Evolutionary conservation across 1,284 basidiomycete genomes (phyloP).

Genomic region (Leccinum pachyderme): DNA sequence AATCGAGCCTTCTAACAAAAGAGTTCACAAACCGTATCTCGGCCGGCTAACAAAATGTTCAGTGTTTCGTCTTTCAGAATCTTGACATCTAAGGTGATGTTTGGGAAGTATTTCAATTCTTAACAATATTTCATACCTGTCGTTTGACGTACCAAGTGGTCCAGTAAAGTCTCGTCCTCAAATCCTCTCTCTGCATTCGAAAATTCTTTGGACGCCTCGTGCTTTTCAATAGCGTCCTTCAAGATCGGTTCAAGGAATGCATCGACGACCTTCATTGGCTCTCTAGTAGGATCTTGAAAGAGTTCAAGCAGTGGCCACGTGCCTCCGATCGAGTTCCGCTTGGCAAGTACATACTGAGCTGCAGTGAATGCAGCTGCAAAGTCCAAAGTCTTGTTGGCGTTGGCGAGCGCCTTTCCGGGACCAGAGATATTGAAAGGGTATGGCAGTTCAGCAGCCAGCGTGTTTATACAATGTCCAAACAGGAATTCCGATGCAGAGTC

Average conservation of each 20-base stretch:
- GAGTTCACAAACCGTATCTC: constrained; percentile 38
- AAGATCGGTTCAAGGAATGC: constrained; percentile 38
- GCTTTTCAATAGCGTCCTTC: constrained; percentile 32
- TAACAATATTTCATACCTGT: constrained; percentile 36
- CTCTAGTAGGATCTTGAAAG: constrained; percentile 31
- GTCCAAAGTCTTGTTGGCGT: constrained; percentile 20
- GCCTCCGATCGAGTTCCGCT: constrained; percentile 35
- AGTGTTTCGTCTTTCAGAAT: constrained; percentile 40
- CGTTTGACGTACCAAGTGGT: constrained; percentile 49
- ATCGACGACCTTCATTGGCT: constrained; percentile 40
- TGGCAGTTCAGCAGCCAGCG: constrained; percentile 29
- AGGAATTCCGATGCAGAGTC: constrained; percentile 46
- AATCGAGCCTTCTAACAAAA: constrained; percentile 9
- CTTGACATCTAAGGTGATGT: constrained; percentile 27
- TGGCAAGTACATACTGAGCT: constrained; percentile 32
- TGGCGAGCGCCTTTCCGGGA: background rate
- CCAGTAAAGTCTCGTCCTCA: constrained; percentile 48
- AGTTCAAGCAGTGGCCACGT: constrained; percentile 43
- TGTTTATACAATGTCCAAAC: constrained; percentile 36
- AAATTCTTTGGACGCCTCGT: constrained; percentile 24
- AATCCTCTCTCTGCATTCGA: constrained; percentile 7
- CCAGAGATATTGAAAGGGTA: constrained; percentile 28
- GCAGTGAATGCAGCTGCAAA: constrained; percentile 38
- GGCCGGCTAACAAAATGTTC: constrained; percentile 44
- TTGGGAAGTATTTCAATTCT: constrained; percentile 20